Evolutionary conservation across 805 yeast species (phyloP).

Genomic region (Starmerella roubikii): DNA sequence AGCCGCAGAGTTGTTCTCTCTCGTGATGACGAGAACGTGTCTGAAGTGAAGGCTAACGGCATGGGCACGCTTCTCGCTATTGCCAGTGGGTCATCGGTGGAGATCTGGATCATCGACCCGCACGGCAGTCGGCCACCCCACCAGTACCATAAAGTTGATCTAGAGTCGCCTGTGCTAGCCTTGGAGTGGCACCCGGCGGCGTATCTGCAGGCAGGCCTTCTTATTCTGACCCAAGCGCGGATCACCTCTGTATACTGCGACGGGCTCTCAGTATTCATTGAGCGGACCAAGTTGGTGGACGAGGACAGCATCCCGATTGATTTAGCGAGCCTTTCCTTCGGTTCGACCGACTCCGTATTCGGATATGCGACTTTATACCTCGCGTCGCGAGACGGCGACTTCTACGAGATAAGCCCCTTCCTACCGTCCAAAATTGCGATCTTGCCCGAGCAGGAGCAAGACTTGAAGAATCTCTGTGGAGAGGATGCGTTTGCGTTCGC

Average conservation of each 20-base stretch:
- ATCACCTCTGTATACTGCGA: constrained; percentile 18
- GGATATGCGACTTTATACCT: constrained; percentile 44
- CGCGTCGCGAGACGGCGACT: constrained; percentile 41
- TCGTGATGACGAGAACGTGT: not conserved
- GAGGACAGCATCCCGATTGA: constrained; percentile 5
- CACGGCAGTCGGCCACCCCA: not conserved
- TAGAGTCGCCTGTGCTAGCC: constrained; percentile 23
- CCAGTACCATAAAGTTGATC: not conserved
- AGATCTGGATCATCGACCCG: constrained; percentile 18
- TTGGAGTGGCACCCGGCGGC: constrained; percentile 36
- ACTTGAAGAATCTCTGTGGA: constrained; percentile 11
- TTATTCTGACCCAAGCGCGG: constrained; percentile 29
- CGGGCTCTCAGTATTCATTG: constrained; percentile 27
- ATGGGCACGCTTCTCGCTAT: constrained; percentile 34
- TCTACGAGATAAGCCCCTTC: constrained; percentile 53
- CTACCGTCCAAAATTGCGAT: constrained; percentile 36
- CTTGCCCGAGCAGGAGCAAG: constrained; percentile 8
- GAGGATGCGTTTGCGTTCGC: constrained; percentile 24
- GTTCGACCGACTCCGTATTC: constrained; percentile 26
- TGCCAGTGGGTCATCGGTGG: constrained; percentile 26
- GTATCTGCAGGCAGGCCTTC: constrained; percentile 32
- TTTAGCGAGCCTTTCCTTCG: constrained; percentile 34
- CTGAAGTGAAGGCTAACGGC: constrained; percentile 22
- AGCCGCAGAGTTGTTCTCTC: not conserved
- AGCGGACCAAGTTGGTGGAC: constrained; percentile 2